A percentile compares a stretch with the other conserved stretches of the same genome.
Evolutionary conservation across 148 eudicot species (phyloP).

Genomic region (Fallopia convolvulus): DNA sequence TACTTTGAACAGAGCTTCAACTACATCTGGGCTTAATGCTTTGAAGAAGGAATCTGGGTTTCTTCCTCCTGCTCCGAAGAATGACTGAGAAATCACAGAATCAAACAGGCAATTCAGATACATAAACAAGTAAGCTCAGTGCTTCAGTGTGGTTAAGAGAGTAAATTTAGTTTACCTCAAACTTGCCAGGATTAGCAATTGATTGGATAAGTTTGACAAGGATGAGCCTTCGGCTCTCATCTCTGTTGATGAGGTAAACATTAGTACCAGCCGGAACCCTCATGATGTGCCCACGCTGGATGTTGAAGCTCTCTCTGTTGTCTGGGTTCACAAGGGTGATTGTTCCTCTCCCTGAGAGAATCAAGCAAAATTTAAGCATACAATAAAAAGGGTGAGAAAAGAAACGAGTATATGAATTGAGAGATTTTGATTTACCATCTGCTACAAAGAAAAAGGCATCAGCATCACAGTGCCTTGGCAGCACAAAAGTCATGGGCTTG

Average conservation of each 20-base stretch:
- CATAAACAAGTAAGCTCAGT: neutral
- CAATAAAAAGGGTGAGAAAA: neutral
- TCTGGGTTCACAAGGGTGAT: constrained; percentile 41
- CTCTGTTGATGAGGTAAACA: constrained; percentile 50
- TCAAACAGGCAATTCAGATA: neutral
- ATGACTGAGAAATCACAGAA: constrained; percentile 27
- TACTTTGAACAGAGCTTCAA: constrained; percentile 74
- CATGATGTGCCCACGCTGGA: constrained; percentile 57
- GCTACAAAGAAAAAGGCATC: constrained; percentile 58
- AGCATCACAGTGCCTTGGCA: constrained; percentile 68
- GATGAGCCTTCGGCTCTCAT: constrained; percentile 41
- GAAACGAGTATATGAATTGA: neutral
- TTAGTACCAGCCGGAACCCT: constrained; percentile 60
- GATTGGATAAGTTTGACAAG: constrained; percentile 48
- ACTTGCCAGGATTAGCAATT: constrained; percentile 54
- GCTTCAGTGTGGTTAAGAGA: neutral
- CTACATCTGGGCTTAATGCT: constrained; percentile 56
- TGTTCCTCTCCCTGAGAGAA: constrained; percentile 48
- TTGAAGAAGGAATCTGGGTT: constrained; percentile 53
- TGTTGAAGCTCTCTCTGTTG: constrained; percentile 55
- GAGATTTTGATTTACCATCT: constrained; percentile 25
- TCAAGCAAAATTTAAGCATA: neutral
- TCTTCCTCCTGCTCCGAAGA: constrained; percentile 59
- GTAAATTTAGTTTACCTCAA: constrained; percentile 26
- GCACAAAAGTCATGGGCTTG: constrained; percentile 62